A percentile compares a stretch with the other conserved stretches of the same genome.
phyloP scores from a whole-genome alignment of 2,329 filamentous ascomycete species.

The Pseudocercospora cruenta region DNA sequence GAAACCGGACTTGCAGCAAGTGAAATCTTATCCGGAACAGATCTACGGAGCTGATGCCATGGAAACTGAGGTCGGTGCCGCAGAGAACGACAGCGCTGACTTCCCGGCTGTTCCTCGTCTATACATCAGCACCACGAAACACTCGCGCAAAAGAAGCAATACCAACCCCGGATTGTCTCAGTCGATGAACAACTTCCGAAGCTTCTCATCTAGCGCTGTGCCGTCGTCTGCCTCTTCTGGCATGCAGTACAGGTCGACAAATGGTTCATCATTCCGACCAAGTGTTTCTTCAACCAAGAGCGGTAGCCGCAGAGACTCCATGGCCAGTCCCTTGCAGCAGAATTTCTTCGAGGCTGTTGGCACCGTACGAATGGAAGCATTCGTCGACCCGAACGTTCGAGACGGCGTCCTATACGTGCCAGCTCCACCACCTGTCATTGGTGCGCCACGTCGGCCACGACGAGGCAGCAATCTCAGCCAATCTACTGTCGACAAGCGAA shows the following conservation, averaged over 20 bases:
- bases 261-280: slow-evolving; percentile 30
- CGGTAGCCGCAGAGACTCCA: slow-evolving; percentile 32
- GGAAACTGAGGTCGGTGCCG: slow-evolving; percentile 6
- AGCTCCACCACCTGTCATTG: slow-evolving; percentile 30
- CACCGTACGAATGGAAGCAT: slow-evolving; percentile 95
- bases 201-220: slow-evolving; percentile 64
- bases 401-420: slow-evolving; percentile 39
- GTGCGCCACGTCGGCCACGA: slow-evolving; percentile 25
- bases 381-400: slow-evolving; percentile 64
- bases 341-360: slow-evolving; percentile 86
- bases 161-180: slow-evolving; percentile 75
- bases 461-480: slow-evolving; percentile 36
- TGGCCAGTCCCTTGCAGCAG: slow-evolving; percentile 35
- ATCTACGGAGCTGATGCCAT: slow-evolving; percentile 12
- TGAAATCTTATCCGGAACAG: slow-evolving; percentile 21
- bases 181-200: slow-evolving; percentile 70
- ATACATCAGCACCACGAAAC: slow-evolving; percentile 60
- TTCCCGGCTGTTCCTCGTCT: slow-evolving; percentile 74
- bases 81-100: slow-evolving; percentile 63
- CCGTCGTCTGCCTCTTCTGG: slow-evolving; percentile 42
- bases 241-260: slow-evolving; percentile 23
- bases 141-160: slow-evolving; percentile 86
- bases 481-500: slow-evolving; percentile 35
- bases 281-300: slow-evolving; percentile 33
- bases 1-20: slow-evolving; percentile 28